Evolutionary conservation across 345 rosid species (phyloP), one percentile per base, ranked within the genome.

Genomic region (Chamaenerion angustifolium): DNA sequence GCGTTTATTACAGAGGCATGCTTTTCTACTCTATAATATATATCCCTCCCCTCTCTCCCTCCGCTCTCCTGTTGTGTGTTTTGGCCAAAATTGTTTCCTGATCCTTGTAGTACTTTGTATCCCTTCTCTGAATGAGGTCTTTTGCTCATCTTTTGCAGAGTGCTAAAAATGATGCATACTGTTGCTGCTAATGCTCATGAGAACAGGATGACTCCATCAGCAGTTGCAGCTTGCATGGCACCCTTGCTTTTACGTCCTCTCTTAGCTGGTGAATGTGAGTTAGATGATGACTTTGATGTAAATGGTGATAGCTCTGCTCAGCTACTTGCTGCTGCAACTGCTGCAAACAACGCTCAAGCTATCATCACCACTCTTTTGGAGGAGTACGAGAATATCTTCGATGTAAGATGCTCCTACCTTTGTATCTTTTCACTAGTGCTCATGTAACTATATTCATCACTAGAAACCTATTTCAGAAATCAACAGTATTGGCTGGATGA

Each of bases 181-280:
- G 64, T 92, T 51, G 75, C 96, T 21, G 77, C 88, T 61, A 81
- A 82, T 77, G 70, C 88, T 68, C 74, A 68, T 60, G 95, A 87
- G 73, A 92, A 92, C 68, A 73, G 98, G 57, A 92, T 87, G 98
- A 82, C 73, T 66, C 72, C 95, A 64, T 82, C 95, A 60, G 98
- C 98, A 53, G 96, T 92, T 55, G 96, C 96, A 69, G 96, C 96
- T 64, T 92, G 98, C 89, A 92, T 87, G 98, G 98, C 98, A 48
- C 98, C 99, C 53, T 70, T 92, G 63, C 85, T 92, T 45, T 57
- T 92, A 75, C 98, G 90, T 45, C 96, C 98, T 60, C 58, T 92
- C 44, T 68, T 92, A 61, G 98, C 95, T 27, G 96, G 96, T 68
- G 94, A 87, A 76, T 92, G 98, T 63, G 98, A 87, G 71, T 64